Evolutionary conservation across 345 rosid genomes (phyloP).

Genomic region (Turritis glabra): DNA sequence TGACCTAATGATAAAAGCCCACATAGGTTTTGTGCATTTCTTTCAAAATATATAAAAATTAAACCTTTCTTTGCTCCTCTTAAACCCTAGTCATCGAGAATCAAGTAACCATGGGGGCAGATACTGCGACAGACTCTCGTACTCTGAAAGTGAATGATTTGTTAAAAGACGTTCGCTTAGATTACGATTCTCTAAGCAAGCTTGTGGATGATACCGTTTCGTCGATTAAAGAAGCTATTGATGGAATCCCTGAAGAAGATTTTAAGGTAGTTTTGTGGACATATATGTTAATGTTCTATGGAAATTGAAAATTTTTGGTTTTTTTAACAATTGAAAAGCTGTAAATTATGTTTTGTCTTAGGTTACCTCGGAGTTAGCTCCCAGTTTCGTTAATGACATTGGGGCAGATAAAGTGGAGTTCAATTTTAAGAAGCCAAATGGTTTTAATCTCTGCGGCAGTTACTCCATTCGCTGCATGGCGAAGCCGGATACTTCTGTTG

Average conservation of each 20-base stretch:
- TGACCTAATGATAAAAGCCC: background rate
- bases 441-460: constrained; percentile 69
- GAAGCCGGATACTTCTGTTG: constrained; percentile 68
- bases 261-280: constrained; percentile 6
- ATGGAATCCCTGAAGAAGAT: constrained; percentile 20
- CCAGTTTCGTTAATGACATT: constrained; percentile 65
- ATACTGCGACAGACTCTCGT: constrained; percentile 28
- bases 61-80: background rate
- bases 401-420: constrained; percentile 84
- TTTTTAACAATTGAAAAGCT: background rate
- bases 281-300: background rate
- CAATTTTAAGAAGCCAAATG: constrained; percentile 69
- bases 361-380: constrained; percentile 68
- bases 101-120: constrained; percentile 20
- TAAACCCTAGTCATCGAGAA: background rate
- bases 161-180: constrained; percentile 31
- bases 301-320: background rate
- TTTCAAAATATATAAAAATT: background rate
- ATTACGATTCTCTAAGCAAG: constrained; percentile 28
- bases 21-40: background rate
- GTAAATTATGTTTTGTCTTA: constrained; percentile 26
- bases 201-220: constrained; percentile 24
- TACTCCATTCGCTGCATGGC: constrained; percentile 60
- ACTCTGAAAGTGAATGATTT: constrained; percentile 27
- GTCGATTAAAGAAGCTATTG: constrained; percentile 14